Conservation (phyloP, 495 filamentous ascomycete species). For the Delitschia confertaspora region DNA sequence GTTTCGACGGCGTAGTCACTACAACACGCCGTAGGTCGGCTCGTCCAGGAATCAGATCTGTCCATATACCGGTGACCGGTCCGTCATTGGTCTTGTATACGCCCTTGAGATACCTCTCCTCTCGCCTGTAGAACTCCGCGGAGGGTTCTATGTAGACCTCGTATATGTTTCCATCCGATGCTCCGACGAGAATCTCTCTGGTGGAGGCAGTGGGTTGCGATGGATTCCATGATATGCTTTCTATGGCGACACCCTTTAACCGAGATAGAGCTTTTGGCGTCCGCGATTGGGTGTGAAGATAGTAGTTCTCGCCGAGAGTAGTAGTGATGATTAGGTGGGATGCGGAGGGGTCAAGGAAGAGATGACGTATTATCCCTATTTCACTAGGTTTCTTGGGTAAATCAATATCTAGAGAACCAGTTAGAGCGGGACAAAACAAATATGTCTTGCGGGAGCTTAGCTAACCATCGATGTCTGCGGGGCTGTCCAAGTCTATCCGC, state of each 20-base stretch:
- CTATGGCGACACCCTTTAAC: slow-evolving; percentile 76
- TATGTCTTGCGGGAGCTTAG: slow-evolving; percentile 2
- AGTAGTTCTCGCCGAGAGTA: slow-evolving; percentile 89
- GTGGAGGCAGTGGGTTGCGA: slow-evolving; percentile 93
- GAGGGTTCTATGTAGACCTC: slow-evolving; percentile 92
- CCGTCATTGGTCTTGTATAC: slow-evolving; percentile 73
- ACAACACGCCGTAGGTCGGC: slow-evolving; percentile 66
- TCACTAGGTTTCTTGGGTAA: slow-evolving; percentile 89
- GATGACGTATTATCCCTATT: slow-evolving; percentile 78
- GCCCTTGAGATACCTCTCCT: slow-evolving; percentile 80
- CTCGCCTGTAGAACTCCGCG: slow-evolving; percentile 85
- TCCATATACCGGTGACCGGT: slow-evolving; percentile 71
- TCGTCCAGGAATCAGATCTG: slow-evolving; percentile 57
- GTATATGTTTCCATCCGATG: slow-evolving; percentile 86
- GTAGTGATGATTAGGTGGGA: slow-evolving; percentile 91
- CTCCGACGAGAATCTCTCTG: slow-evolving; percentile 86
- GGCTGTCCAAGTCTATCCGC: slow-evolving; percentile 85
- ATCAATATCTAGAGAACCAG: slow-evolving; percentile 65
- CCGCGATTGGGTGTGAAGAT: slow-evolving; percentile 88
- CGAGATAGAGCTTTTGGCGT: slow-evolving; percentile 74
- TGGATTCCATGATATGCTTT: slow-evolving; percentile 90
- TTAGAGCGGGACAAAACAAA: background rate
- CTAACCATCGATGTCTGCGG: slow-evolving; percentile 89
- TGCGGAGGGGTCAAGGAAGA: slow-evolving; percentile 95
- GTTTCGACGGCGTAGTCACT: slow-evolving; percentile 61